phyloP scores from a whole-genome alignment of 208 protist species.

The Leishmania guyanensis region DNA sequence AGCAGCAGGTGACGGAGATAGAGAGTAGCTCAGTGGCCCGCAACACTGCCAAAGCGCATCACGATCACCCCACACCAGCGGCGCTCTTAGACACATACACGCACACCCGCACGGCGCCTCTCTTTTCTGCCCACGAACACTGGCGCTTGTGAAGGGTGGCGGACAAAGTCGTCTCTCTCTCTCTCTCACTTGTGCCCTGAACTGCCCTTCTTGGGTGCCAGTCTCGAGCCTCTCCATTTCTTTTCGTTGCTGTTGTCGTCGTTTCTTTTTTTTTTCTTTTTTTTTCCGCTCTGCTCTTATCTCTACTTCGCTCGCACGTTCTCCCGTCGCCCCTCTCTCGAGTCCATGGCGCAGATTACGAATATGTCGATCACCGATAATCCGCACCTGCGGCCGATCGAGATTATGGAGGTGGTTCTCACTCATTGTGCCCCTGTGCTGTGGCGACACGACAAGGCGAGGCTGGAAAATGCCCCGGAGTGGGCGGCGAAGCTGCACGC shows the following conservation, averaged over 20 bases:
- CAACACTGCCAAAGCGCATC: not conserved
- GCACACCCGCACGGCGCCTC: not conserved
- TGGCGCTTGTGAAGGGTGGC: not conserved
- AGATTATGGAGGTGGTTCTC: conserved; percentile 62
- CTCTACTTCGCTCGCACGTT: not conserved
- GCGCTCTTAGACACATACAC: not conserved
- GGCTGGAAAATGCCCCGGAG: conserved; percentile 28
- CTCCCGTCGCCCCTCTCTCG: not conserved
- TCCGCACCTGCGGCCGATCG: conserved; percentile 40
- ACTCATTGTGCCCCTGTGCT: conserved; percentile 55
- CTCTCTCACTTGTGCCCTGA: not conserved
- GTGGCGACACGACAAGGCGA: conserved; percentile 41
- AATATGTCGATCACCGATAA: conserved; percentile 64
- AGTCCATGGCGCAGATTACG: conserved; percentile 26
- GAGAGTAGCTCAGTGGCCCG: not conserved
- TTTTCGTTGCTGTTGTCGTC: not conserved
- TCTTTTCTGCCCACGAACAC: not conserved
- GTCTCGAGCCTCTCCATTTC: not conserved
- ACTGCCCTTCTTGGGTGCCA: not conserved
- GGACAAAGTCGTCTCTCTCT: not conserved
- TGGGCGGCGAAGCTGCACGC: conserved; percentile 44
- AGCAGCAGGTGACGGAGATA: not conserved
- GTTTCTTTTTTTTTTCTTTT: not conserved
- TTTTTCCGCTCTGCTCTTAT: not conserved
- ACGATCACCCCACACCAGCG: not conserved